phyloP scores from a whole-genome alignment of 2,329 filamentous ascomycete species.

The Daldinia eschscholtzii region DNA sequence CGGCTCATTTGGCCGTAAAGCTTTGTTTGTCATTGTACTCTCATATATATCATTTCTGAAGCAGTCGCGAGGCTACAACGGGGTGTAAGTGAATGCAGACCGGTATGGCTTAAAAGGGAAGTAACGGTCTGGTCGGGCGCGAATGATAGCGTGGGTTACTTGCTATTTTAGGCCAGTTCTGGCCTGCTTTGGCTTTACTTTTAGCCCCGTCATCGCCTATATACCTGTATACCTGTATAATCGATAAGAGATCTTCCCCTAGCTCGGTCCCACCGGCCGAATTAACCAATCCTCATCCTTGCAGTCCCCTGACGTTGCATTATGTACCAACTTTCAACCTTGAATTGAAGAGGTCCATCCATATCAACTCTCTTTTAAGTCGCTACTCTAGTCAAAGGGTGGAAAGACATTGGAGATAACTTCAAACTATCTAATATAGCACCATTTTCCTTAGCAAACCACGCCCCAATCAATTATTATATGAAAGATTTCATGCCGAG shows the following conservation, averaged over 20 bases:
- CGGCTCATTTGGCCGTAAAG: background rate
- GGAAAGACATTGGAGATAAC: constrained; percentile 13
- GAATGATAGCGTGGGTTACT: constrained; percentile 22
- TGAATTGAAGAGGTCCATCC: background rate
- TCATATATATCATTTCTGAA: constrained; percentile 5
- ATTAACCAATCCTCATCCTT: constrained; percentile 29
- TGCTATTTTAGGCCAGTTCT: constrained; percentile 11
- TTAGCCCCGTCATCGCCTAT: background rate
- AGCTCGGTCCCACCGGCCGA: constrained; percentile 20
- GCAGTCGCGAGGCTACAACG: background rate
- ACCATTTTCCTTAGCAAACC: constrained; percentile 12
- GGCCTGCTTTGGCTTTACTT: background rate
- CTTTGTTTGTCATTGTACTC: constrained; percentile 7
- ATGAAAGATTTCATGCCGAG: background rate
- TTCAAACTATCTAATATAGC: constrained; percentile 16
- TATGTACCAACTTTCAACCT: constrained; percentile 18
- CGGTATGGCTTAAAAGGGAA: constrained; percentile 27
- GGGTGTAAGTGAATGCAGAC: constrained; percentile 19
- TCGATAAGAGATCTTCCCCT: constrained; percentile 23
- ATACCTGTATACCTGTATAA: background rate
- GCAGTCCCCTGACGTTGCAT: constrained; percentile 41
- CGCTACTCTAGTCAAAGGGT: constrained; percentile 1
- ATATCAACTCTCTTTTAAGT: constrained; percentile 9
- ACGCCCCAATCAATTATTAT: background rate
- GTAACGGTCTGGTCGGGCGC: constrained; percentile 25